Evolutionary conservation across 140 eudicot species (phyloP), one percentile per base, ranked within the genome.

Genomic region (Senecio squalidus): DNA sequence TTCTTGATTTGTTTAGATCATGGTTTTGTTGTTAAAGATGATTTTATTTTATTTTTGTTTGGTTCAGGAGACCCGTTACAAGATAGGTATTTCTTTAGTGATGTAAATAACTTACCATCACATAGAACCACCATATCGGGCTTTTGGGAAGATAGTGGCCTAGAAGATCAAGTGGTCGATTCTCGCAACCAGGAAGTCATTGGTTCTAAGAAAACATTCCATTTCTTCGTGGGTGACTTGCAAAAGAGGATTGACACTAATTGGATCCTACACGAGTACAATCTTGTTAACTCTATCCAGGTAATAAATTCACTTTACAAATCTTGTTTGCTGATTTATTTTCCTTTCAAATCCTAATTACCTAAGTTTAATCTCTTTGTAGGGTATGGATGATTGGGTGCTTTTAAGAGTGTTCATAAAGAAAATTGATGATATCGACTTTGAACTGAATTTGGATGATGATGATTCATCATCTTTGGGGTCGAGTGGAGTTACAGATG

Each of bases 51-150:
- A 2, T 43, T 43, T n/a, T 3, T 15, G 23, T 43, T n/a, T 43
- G 23, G 17, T 38, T 16, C 59, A 80, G 94, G 94, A 16, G 89
- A 81, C 17, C 15, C 45, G 21, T 80, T 67, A 58, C 78, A 81
- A 30, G 83, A 75, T 59, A 61, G 88, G 64, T 84, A 84, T 62
- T 84, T 84, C 27, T 84, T 81, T 67, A 84, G 81, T 73, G 75
- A 85, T 0, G 68, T 57, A 31, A 31, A 9, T 34, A n/a, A 34
- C 13, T n/a, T n/a, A n/a, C n/a, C n/a, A n/a, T n/a, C n/a, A 34
- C 9, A 34, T n/a, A 11, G 41, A 11, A 34, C 4, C 41, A 34
- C 41, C 13, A 3, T n/a, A 11, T 9, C 41, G 41, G n/a, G 41
- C 13, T 0, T 34, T 34, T 34, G 41, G 41, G 13, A 4, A 9